phyloP scores from a whole-genome alignment of 495 filamentous ascomycete species.

The Podospora bellae-mahoneyi region DNA sequence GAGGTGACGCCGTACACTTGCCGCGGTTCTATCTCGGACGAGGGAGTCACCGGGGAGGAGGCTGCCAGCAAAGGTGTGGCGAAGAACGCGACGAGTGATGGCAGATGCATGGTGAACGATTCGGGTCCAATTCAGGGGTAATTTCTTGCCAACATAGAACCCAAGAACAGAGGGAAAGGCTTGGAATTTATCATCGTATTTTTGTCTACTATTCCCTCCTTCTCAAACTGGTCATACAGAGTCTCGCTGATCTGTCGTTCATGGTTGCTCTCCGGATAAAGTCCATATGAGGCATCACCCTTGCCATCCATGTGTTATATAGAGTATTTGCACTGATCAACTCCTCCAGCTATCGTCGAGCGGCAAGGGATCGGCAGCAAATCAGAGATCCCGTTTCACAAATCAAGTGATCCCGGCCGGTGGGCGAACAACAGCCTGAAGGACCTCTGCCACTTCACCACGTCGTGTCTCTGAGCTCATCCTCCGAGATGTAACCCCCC shows the following conservation, averaged over 20 bases:
- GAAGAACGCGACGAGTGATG: background rate
- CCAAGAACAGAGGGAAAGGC: background rate
- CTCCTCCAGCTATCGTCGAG: constrained; percentile 1
- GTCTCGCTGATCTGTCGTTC: background rate
- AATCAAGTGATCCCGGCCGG: background rate
- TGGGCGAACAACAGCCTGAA: constrained; percentile 3
- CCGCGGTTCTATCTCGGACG: background rate
- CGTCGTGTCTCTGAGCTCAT: background rate
- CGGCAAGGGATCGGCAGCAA: constrained; percentile 7
- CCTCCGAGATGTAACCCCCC: constrained; percentile 11
- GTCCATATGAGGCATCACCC: background rate
- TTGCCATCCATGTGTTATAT: background rate
- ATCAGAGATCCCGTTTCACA: background rate
- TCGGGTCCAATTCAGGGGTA: background rate
- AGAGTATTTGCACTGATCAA: background rate
- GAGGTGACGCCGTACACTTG: constrained; percentile 10
- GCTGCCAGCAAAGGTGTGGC: background rate
- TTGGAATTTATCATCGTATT: background rate
- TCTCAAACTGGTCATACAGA: background rate
- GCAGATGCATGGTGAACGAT: background rate
- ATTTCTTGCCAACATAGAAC: background rate
- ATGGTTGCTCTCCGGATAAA: constrained; percentile 5
- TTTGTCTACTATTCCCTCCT: background rate
- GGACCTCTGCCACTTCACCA: background rate
- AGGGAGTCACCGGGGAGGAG: background rate